phyloP scores from a whole-genome alignment of 768 basidiomycete species.

The Tubosaeta brunneosetosa region DNA sequence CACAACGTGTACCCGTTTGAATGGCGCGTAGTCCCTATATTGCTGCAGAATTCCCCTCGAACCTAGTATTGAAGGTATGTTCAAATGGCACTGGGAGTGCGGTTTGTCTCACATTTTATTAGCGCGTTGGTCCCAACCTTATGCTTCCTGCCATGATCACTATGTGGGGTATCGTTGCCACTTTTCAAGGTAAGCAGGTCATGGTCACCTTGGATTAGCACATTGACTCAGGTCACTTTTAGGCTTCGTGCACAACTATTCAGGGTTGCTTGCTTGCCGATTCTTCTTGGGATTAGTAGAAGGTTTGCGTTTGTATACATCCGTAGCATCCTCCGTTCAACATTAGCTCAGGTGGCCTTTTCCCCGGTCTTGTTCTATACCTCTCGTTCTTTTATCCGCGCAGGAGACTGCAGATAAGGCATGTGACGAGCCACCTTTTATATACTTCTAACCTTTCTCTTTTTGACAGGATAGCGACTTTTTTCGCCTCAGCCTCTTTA shows the following conservation, averaged over 20 bases:
- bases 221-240: background rate
- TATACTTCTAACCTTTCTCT: background rate
- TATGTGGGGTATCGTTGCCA: constrained; percentile 64
- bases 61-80: constrained; percentile 47
- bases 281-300: constrained; percentile 1
- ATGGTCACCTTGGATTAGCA: background rate
- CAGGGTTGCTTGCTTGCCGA: constrained; percentile 1
- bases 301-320: background rate
- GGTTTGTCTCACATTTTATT: background rate
- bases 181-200: constrained; percentile 50
- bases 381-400: constrained; percentile 1
- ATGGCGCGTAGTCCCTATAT: constrained; percentile 43
- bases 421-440: background rate
- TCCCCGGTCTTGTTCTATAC: constrained; percentile 2
- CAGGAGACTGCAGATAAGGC: background rate
- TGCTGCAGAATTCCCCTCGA: constrained; percentile 55
- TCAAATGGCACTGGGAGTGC: background rate
- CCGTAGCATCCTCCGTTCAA: background rate
- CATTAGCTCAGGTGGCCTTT: background rate
- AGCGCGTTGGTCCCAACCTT: constrained; percentile 50
- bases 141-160: constrained; percentile 59
- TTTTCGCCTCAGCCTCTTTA: constrained; percentile 44
- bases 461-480: constrained; percentile 30
- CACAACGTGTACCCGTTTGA: background rate
- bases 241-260: background rate